Base-by-base conservation (phyloP, 768 basidiomycete genomes). In the Auriscalpium vulgare region DNA sequence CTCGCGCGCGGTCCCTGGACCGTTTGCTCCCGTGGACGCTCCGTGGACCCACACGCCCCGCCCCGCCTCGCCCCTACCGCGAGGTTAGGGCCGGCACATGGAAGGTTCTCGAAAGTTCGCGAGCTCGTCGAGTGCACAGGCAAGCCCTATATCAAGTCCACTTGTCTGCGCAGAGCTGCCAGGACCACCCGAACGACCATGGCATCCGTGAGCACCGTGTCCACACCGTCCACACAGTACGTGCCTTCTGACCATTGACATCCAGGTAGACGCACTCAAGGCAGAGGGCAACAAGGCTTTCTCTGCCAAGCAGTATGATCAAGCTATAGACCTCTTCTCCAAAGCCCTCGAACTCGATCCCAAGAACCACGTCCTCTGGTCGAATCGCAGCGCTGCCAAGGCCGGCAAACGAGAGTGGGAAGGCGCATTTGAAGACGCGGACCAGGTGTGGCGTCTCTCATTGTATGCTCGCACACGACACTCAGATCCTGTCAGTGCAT, bases 201-300 rank as follows among this genome's bases (percentile, higher is more conserved):
- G 40, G 40, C 40, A 43, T 43, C 40, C 40, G 40, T 43, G 40
- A 43, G 40, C 40, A 6, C 5, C 17, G 40, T 17, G 17, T 17
- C 13, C 40, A 8, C 40, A 14, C 40, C 4, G 40, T 14, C 40
- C 13, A 17, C 40, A 43, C 17, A 14, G 40, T 43, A 43, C 17
- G 14, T 43, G 29, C 4, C 29, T 5, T 29, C 29, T 29, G 29
- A 29, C 29, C 29, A 5, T 7, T 7, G 2, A 10, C 14, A 10
- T 13, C 5, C 29, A 53, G 61, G 59, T 59, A 52, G 67, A 72
- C 68, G 74, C 82, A 57, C 76, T 97, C 62, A 97, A 97, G 76
- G 89, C 91, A 67, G 83, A 83, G 67, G 95, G 94, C 66, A 97
- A 97, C 79, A 93, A 94, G 67, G 93, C 95, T 19, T 97, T 97